A percentile compares a stretch with the other conserved stretches of the same genome.
Conservation (phyloP, 129 eudicot genomes). For the Tanacetum coccineum region DNA sequence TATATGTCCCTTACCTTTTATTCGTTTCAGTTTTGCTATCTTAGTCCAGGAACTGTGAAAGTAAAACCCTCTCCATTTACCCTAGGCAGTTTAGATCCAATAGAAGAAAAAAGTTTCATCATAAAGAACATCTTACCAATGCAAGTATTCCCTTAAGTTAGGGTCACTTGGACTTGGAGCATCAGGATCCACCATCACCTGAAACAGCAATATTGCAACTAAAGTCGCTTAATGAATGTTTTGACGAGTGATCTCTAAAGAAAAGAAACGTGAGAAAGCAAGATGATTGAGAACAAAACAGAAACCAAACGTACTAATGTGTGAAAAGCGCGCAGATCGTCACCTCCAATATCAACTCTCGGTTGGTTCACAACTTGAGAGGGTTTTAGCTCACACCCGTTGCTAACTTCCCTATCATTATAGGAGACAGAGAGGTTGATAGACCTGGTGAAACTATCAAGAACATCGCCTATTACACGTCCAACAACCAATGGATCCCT, state of each 20-base stretch:
- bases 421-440: slow-evolving; percentile 39
- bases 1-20: neutral
- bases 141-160: slow-evolving; percentile 70
- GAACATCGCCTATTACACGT: slow-evolving; percentile 62
- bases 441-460: slow-evolving; percentile 53
- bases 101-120: too few species aligned
- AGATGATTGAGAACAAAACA: neutral
- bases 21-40: too few species aligned
- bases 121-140: slow-evolving; percentile 44
- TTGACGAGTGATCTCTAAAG: neutral
- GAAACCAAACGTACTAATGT: slow-evolving; percentile 43
- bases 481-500: slow-evolving; percentile 68
- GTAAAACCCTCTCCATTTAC: too few species aligned
- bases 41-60: too few species aligned
- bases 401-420: slow-evolving; percentile 38
- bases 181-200: slow-evolving; percentile 98
- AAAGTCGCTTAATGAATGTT: neutral
- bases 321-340: slow-evolving; percentile 65
- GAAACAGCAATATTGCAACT: slow-evolving; percentile 10
- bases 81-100: too few species aligned
- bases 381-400: slow-evolving; percentile 71
- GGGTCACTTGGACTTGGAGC: slow-evolving; percentile 96
- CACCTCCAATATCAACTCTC: slow-evolving; percentile 75
- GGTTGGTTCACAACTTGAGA: slow-evolving; percentile 70
- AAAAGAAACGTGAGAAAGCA: neutral